Conservation (phyloP, 148 eudicot genomes). For the Fagopyrum esculentum region DNA sequence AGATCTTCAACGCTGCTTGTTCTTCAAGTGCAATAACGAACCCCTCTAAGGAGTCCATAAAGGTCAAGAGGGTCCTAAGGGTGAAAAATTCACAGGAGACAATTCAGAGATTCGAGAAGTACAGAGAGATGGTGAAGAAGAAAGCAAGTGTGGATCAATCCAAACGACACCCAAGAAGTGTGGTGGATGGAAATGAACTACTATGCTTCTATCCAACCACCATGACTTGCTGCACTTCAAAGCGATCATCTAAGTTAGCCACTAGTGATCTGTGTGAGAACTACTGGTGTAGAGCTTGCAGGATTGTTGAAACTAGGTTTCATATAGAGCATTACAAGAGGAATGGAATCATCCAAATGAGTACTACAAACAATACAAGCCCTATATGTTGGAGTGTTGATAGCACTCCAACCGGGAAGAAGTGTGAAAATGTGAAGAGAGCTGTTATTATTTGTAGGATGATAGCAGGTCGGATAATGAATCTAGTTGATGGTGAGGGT, state of each 20-base stretch:
- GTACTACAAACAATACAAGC: constrained; percentile 2
- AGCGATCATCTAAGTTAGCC: not conserved
- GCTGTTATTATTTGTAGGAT: constrained; percentile 8
- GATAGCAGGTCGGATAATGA: constrained; percentile 5
- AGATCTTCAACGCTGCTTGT: constrained; percentile 21
- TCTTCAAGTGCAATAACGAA: not conserved
- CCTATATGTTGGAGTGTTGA: not conserved
- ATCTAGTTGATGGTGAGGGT: not conserved
- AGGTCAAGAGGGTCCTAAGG: constrained; percentile 19
- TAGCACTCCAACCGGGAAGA: not conserved
- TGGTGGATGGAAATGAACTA: constrained; percentile 33
- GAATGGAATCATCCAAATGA: constrained; percentile 12
- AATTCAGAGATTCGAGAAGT: constrained; percentile 25
- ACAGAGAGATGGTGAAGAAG: constrained; percentile 26
- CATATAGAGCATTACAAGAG: constrained; percentile 9
- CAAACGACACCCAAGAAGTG: constrained; percentile 24
- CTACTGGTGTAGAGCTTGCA: constrained; percentile 19
- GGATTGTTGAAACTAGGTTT: constrained; percentile 13
- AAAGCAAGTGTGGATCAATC: constrained; percentile 23
- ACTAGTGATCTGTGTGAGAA: constrained; percentile 21
- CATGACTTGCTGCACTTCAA: constrained; percentile 20
- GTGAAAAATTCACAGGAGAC: constrained; percentile 28
- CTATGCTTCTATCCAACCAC: constrained; percentile 26
- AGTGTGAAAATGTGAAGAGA: constrained; percentile 2
- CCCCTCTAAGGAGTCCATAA: constrained; percentile 18